Conservation (phyloP, 2,329 filamentous ascomycete genomes). For the Pseudogymnoascus sp. region DNA sequence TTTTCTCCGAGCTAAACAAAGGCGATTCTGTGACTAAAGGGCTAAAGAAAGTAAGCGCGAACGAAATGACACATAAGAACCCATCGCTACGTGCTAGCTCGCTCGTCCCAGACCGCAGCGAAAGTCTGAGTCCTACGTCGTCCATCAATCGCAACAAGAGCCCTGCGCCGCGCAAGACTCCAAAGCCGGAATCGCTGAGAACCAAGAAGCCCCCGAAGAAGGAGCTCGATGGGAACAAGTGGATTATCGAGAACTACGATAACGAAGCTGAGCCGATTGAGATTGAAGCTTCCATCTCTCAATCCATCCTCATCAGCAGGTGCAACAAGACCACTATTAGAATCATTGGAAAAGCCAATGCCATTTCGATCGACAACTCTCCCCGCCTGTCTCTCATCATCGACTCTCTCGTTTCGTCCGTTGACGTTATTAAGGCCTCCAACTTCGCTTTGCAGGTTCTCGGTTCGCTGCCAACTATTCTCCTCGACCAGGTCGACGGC, state of each 20-base stretch:
- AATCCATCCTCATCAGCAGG: conserved; percentile 85
- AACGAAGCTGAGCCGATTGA: conserved; percentile 64
- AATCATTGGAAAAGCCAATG: conserved; percentile 87
- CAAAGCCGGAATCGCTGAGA: conserved; percentile 78
- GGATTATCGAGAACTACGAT: conserved; percentile 93
- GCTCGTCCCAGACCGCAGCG: conserved; percentile 53
- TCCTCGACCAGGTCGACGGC: conserved; percentile 89
- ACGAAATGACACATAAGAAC: conserved; percentile 98
- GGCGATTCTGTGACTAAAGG: conserved; percentile 81
- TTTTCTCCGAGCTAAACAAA: conserved; percentile 87
- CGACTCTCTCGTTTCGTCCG: conserved; percentile 79
- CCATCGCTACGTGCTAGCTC: conserved; percentile 70
- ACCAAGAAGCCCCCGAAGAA: conserved; percentile 73
- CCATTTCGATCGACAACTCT: conserved; percentile 92
- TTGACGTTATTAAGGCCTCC: conserved; percentile 91
- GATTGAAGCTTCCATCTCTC: conserved; percentile 71
- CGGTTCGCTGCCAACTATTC: conserved; percentile 74
- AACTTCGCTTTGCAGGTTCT: conserved; percentile 93
- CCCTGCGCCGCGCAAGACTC: conserved; percentile 79
- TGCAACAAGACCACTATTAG: conserved; percentile 89
- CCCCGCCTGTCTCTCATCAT: conserved; percentile 75
- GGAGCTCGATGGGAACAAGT: conserved; percentile 83
- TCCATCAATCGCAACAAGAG: conserved; percentile 62
- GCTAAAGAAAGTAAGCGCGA: conserved; percentile 87
- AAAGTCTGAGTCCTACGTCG: conserved; percentile 42